Conservation (phyloP, 2,329 filamentous ascomycete species). For the Calonectria honghensis region DNA sequence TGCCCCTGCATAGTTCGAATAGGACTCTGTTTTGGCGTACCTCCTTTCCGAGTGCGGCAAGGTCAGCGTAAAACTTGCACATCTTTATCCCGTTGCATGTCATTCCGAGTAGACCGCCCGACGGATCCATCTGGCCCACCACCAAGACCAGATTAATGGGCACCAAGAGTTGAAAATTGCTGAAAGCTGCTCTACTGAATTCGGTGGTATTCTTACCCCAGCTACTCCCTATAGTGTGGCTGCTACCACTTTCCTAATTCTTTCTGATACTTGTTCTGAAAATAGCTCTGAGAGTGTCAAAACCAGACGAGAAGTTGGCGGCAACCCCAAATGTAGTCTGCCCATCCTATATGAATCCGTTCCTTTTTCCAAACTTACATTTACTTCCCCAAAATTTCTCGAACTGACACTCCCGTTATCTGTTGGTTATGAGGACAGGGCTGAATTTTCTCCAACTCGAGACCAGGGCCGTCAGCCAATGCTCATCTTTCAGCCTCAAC, state of each 20-base stretch:
- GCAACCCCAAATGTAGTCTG: background rate
- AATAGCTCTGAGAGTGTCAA: background rate
- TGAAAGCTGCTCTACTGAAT: conserved; percentile 56
- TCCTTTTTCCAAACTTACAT: background rate
- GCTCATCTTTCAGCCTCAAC: background rate
- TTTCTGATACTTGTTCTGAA: background rate
- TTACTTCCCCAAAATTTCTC: background rate
- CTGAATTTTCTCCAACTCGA: background rate
- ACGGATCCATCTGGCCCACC: conserved; percentile 33
- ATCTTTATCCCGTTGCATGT: conserved; percentile 58
- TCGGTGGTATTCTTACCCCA: conserved; percentile 58
- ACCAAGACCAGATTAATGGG: conserved; percentile 31
- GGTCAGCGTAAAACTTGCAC: conserved; percentile 53
- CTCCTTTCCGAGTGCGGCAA: conserved; percentile 54
- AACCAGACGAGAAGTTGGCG: background rate
- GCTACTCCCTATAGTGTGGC: conserved; percentile 48
- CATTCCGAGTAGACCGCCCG: conserved; percentile 39
- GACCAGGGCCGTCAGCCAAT: background rate
- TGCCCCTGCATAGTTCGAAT: conserved; percentile 49
- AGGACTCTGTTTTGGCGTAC: conserved; percentile 56
- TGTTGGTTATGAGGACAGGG: background rate
- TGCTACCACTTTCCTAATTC: conserved; percentile 34
- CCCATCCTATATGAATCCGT: background rate
- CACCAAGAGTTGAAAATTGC: conserved; percentile 51
- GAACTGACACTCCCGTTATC: no score